A percentile compares a stretch with the other conserved stretches of the same genome.
Conservation (phyloP, 169 alveolate species). For the Eimeria falciformis region DNA sequence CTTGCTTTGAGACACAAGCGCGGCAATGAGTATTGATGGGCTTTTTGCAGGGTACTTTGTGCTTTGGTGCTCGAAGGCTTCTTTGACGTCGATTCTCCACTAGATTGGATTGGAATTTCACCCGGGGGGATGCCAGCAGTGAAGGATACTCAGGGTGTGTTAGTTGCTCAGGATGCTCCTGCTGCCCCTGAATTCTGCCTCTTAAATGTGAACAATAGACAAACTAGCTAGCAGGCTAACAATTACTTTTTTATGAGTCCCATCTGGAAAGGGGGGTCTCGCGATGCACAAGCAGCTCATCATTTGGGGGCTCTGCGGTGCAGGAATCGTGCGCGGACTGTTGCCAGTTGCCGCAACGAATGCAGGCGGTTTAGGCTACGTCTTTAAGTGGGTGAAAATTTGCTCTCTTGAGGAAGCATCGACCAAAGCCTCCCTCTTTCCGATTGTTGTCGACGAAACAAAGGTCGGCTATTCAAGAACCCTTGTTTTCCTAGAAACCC, state of each 20-base stretch:
- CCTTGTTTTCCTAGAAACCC: neutral
- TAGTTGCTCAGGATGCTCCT: neutral
- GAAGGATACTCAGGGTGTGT: slow-evolving; percentile 66
- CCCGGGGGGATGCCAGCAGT: slow-evolving; percentile 75
- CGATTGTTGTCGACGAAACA: slow-evolving; percentile 47
- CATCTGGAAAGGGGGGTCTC: too few species aligned
- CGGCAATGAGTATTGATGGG: neutral
- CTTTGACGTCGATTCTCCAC: slow-evolving; percentile 57
- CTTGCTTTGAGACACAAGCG: neutral
- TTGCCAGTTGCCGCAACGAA: slow-evolving; percentile 52
- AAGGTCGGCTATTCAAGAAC: slow-evolving; percentile 15
- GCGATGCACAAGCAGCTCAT: too few species aligned
- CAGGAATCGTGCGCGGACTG: slow-evolving; percentile 64
- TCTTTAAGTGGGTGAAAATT: slow-evolving; percentile 51
- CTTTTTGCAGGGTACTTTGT: neutral
- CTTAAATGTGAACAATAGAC: too few species aligned
- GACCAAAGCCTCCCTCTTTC: slow-evolving; percentile 6
- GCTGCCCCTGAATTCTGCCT: too few species aligned
- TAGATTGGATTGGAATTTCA: slow-evolving; percentile 72
- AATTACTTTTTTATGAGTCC: too few species aligned
- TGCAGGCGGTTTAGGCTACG: slow-evolving; percentile 12
- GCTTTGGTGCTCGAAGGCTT: slow-evolving; percentile 18
- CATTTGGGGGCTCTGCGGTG: neutral
- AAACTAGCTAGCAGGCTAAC: too few species aligned
- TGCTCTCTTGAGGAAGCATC: slow-evolving; percentile 43